Evolutionary conservation across 176 grass and related monocot genomes (phyloP), one percentile per base, ranked within the genome.

Genomic region (Avena sativa): DNA sequence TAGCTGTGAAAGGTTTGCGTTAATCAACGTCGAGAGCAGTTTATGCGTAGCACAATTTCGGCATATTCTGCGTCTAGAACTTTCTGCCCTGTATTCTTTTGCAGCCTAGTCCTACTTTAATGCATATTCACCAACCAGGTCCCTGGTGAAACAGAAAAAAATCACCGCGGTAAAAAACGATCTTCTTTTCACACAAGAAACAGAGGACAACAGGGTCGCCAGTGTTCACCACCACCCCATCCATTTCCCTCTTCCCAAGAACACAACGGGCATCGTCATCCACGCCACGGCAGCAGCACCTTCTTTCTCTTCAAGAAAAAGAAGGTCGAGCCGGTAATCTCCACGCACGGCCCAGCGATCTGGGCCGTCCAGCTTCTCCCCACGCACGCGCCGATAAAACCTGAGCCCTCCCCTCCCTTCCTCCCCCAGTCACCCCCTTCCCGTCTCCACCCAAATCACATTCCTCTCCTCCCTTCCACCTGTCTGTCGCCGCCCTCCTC

Each of bases 281-380:
- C 38, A 20, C 1, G 36, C 16, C 57, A 81, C 30, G n/a, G 52
- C 51, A 0, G 52, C 51, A 0, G 74, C 59, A 57, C 9, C 88
- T 86, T 82, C 79, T 90, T 90, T 78, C 79, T 82, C 79, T 16
- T 52, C 61, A 86, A 90, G 88, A 86, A 82, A 90, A 76, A 76
- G 48, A 76, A 68, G 58, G 49, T 30, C 68, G 8, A 6, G 23
- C 9, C 23, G 25, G 3, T 2, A 48, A 74, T 50, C 46, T 6
- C 16, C 1, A 50, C 52, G 2, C 61, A 2, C 0, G 52, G 12
- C 7, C 14, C 8, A 3, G 52, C 46, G 44, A 84, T 89, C 87
- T 0, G 1, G 28, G 3, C 64, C 87, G 65, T 79, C 74, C 81
- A 2, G n/a, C 19, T 12, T 3, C 51, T 50, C 74, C 40, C 20